Evolutionary conservation across 441 rosid species (phyloP), one percentile per base, ranked within the genome.

Genomic region (Hypseocharis bilobata): DNA sequence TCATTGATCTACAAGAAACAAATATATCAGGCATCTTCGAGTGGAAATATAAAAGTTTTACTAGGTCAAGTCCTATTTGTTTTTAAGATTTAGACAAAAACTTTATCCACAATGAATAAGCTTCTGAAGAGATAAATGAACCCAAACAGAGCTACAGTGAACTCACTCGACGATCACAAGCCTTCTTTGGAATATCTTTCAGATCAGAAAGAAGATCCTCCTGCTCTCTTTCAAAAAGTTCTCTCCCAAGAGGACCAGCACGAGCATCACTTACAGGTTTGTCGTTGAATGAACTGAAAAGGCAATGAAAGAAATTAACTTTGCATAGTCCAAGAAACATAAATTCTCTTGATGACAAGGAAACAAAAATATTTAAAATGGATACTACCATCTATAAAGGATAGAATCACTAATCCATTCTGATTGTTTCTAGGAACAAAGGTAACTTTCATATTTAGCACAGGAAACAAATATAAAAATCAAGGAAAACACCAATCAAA

Each of bases 111-210:
- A 6, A 51, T 27, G 4, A 47, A 25, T 51, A 6, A 51, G 17
- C 14, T 20, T 51, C 28, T 20, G n/a, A 51, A 20, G 57, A 51
- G 28, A 4, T 2, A 0, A 51, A 51, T 20, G 22, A 51, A 51
- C 27, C 16, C 0, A 4, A 47, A 2, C 19, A 4, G 17, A 6
- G 58, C 20, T n/a, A 34, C 5, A 60, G 73, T 42, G 42, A 65
- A 79, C 95, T 86, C 77, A 90, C 97, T 28, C 92, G 87, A 22
- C 96, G 96, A 85, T 91, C 97, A 64, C 99, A 93, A 71, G 97
- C 99, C 80, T 91, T 93, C 83, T 91, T 93, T 0, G 99, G 97
- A 55, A 91, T 85, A 72, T 91, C 92, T 80, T 88, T 93, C 32
- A 93, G 78, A 80, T 93, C 97, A 54, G 93, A 62, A 55, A 93